A percentile compares a stretch with the other conserved stretches of the same genome.
These are phyloP conservation scores for Phytomonas serpens DNA, from an alignment of 208 protist species.

Conservation along the genomic window DNA sequence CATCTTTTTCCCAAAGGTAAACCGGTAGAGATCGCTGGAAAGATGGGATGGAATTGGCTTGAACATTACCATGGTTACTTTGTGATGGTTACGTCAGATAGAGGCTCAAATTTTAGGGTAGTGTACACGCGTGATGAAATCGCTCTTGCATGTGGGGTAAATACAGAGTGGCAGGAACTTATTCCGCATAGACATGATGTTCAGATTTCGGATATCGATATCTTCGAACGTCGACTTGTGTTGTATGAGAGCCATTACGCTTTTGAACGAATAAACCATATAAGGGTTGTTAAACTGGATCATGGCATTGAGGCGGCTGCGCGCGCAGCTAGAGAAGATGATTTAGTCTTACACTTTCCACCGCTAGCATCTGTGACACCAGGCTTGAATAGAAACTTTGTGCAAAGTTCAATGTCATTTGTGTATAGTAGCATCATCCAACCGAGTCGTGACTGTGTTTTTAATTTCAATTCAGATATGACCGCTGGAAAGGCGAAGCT, in stretches of 20 bases:
- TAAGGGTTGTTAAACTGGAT: constrained; percentile 77
- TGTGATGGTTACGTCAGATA: constrained; percentile 79
- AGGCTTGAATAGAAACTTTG: constrained; percentile 87
- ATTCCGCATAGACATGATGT: constrained; percentile 78
- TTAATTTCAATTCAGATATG: constrained; percentile 75
- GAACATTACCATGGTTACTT: constrained; percentile 84
- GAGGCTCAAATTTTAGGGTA: constrained; percentile 72
- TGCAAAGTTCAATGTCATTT: constrained; percentile 83
- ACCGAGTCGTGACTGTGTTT: constrained; percentile 77
- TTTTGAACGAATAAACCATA: constrained; percentile 80
- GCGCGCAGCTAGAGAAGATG: constrained; percentile 30
- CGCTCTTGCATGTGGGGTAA: constrained; percentile 42
- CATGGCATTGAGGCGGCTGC: constrained; percentile 42
- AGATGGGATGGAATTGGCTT: constrained; percentile 80
- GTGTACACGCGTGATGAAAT: constrained; percentile 81
- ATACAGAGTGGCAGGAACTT: constrained; percentile 65
- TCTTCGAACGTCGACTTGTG: constrained; percentile 72
- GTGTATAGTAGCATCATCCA: constrained; percentile 83
- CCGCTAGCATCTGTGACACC: constrained; percentile 64
- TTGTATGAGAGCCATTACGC: constrained; percentile 75
- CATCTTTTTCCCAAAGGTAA: constrained; percentile 61
- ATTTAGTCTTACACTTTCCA: constrained; percentile 85
- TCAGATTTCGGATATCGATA: constrained; percentile 80
- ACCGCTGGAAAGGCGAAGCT: constrained; percentile 47
- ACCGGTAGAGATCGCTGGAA: constrained; percentile 72